phyloP scores from a whole-genome alignment of 2,329 filamentous ascomycete species.

The Penicillium sp. region DNA sequence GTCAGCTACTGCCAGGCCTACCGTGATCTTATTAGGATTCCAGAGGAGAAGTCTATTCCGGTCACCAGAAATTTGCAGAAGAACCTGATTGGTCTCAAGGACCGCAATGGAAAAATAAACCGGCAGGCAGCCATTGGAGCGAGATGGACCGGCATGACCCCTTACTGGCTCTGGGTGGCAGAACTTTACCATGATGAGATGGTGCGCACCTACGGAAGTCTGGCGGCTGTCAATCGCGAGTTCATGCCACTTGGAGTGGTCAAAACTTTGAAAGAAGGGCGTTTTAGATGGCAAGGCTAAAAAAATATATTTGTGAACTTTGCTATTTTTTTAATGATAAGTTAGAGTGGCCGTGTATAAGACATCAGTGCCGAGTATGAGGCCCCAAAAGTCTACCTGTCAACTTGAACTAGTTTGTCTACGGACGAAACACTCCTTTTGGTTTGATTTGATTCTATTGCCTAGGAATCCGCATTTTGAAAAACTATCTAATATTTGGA shows the following conservation, averaged over 20 bases:
- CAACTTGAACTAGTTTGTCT: too few relatives aligned
- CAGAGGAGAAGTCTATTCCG: slow-evolving; percentile 35
- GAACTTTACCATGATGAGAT: slow-evolving; percentile 48
- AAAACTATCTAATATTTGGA: too few relatives aligned
- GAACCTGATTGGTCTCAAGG: slow-evolving; percentile 24
- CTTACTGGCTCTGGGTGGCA: slow-evolving; percentile 50
- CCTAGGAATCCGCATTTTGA: too few relatives aligned
- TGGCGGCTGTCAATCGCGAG: slow-evolving; percentile 46
- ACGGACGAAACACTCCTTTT: too few relatives aligned
- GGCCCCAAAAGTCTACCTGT: too few relatives aligned
- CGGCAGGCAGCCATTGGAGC: slow-evolving; percentile 23
- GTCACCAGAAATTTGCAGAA: slow-evolving; percentile 33
- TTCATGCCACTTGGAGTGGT: slow-evolving; percentile 50
- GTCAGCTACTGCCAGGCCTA: slow-evolving; percentile 36
- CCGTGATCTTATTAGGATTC: slow-evolving; percentile 34
- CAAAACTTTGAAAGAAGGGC: slow-evolving; percentile 46
- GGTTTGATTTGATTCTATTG: too few relatives aligned
- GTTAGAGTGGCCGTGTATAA: too few relatives aligned
- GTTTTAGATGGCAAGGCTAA: slow-evolving; percentile 48
- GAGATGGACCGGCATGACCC: slow-evolving; percentile 40
- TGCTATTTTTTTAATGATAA: too few relatives aligned
- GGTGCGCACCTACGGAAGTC: slow-evolving; percentile 43
- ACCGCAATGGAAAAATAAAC: background rate
- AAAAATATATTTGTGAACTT: background rate
- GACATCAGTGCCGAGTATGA: too few relatives aligned